Evolutionary conservation across 2,329 filamentous ascomycete species (phyloP).

Genomic region (Davidsoniella australis): DNA sequence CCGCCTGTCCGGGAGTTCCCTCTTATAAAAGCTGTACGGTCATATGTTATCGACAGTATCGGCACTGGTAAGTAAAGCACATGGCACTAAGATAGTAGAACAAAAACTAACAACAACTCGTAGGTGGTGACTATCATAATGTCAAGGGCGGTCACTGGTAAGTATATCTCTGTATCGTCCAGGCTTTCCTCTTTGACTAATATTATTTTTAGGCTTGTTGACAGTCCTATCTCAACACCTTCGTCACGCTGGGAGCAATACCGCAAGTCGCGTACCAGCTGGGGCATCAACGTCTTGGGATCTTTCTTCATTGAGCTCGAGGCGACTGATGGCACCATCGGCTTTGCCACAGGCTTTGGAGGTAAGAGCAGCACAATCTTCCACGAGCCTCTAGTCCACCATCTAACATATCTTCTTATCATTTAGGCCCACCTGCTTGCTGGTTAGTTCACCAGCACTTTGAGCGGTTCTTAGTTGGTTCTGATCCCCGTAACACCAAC

Average conservation of each 20-base stretch:
- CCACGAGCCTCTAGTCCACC: not conserved
- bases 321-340: constrained; percentile 76
- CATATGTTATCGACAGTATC: constrained; percentile 51
- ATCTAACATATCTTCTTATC: not conserved
- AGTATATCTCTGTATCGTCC: constrained; percentile 13
- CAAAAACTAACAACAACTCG: constrained; percentile 15
- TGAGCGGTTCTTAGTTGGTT: constrained; percentile 74
- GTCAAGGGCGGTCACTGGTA: constrained; percentile 58
- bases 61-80: constrained; percentile 26
- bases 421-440: constrained; percentile 62
- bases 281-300: constrained; percentile 89
- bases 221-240: constrained; percentile 80
- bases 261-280: constrained; percentile 71
- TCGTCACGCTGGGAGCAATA: constrained; percentile 84
- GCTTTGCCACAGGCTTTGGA: constrained; percentile 86
- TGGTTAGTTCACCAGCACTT: constrained; percentile 92
- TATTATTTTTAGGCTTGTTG: constrained; percentile 53
- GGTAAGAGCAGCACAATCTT: constrained; percentile 26
- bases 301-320: constrained; percentile 87
- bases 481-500: constrained; percentile 81
- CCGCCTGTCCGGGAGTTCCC: constrained; percentile 32
- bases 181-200: not conserved
- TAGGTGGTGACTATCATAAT: constrained; percentile 81
- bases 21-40: constrained; percentile 58
- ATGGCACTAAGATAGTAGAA: constrained; percentile 14